phyloP scores from a whole-genome alignment of 1,284 basidiomycete species.

The Trametes pubescens region DNA sequence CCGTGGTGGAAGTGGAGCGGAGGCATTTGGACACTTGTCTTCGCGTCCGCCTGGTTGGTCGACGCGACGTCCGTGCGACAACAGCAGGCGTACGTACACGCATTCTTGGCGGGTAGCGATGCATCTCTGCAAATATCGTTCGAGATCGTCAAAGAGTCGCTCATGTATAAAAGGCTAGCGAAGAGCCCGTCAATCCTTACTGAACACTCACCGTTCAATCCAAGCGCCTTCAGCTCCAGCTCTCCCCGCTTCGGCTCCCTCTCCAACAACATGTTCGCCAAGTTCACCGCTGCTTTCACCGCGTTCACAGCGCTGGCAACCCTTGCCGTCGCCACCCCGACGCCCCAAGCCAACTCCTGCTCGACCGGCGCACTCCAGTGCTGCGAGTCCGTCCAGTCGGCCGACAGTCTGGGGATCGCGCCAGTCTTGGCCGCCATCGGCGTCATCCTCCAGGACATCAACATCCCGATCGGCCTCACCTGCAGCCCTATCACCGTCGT shows the following conservation, averaged over 20 bases:
- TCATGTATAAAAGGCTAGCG: not conserved
- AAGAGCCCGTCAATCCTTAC: not conserved
- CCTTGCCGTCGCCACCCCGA: constrained; percentile 18
- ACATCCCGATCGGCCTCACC: constrained; percentile 35
- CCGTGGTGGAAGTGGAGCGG: not conserved
- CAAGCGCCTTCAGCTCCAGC: constrained; percentile 4
- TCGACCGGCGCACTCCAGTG: constrained; percentile 38
- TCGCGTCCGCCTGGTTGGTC: not conserved
- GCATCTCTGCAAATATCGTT: not conserved
- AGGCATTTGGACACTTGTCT: not conserved
- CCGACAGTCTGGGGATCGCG: constrained; percentile 16
- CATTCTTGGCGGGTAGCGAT: not conserved
- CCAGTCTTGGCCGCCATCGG: constrained; percentile 32
- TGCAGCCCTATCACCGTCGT: constrained; percentile 38
- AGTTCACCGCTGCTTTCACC: constrained; percentile 11
- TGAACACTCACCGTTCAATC: constrained; percentile 16
- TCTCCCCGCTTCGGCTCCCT: not conserved
- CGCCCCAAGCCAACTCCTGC: constrained; percentile 23
- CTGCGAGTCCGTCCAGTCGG: constrained; percentile 32
- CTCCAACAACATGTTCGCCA: constrained; percentile 12
- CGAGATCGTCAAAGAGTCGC: not conserved
- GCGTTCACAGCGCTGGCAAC: constrained; percentile 10
- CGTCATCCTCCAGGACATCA: constrained; percentile 32
- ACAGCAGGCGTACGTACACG: not conserved
- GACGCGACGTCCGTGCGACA: not conserved